Conservation (phyloP, 257 asterid genomes). For the Nicotiana sylvestris region DNA sequence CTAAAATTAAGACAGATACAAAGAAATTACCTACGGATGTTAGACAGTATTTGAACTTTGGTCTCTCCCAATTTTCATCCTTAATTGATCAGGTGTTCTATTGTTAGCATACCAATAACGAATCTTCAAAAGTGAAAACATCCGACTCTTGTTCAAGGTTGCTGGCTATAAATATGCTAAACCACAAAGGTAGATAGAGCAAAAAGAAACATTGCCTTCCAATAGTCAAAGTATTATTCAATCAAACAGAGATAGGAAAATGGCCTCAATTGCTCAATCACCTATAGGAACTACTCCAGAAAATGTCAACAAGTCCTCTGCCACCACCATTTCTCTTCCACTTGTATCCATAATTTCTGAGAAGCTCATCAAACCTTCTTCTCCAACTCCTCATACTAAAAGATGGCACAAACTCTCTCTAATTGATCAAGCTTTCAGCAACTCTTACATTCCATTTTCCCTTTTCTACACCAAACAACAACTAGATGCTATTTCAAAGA, state of each 20-base stretch:
- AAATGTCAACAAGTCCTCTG: too few species aligned
- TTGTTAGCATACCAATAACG: too few species aligned
- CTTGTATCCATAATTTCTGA: background rate
- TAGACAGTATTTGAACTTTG: too few species aligned
- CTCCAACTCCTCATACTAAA: background rate
- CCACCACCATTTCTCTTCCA: background rate
- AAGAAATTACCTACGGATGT: too few species aligned
- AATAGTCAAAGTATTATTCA: too few species aligned
- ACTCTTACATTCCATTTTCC: background rate
- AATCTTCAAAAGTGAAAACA: too few species aligned
- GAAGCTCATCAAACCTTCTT: background rate
- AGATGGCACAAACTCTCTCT: background rate
- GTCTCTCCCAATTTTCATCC: too few species aligned
- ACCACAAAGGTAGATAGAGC: background rate
- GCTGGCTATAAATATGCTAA: background rate
- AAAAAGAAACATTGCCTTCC: background rate
- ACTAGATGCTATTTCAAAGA: background rate
- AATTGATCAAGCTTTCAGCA: background rate
- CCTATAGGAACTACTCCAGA: too few species aligned
- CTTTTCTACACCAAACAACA: conserved; percentile 3
- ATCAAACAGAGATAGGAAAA: background rate
- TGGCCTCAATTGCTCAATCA: background rate
- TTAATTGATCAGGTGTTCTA: too few species aligned
- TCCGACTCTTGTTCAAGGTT: background rate
- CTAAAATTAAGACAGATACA: too few species aligned